Base-by-base conservation (phyloP, 177 flowering plant genomes). In the Telopea speciosissima region DNA sequence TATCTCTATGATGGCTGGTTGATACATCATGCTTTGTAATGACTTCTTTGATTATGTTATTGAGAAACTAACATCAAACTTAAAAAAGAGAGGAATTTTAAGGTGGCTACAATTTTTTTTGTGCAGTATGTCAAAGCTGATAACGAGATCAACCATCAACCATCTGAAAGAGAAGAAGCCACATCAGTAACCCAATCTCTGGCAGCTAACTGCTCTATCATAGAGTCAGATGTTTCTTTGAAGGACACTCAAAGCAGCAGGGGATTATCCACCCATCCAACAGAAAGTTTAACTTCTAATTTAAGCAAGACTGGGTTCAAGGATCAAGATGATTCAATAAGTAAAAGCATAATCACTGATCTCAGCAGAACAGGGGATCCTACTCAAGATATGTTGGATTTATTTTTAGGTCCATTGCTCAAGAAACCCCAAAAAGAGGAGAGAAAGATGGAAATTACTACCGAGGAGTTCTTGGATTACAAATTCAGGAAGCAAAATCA, bases 351-450 rank as follows among this genome's bases (percentile, higher is more conserved):
- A 45, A 21, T 61, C 9, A 3, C 25, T 21, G 62, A 56, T 66
- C 63, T 63, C 7, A 70, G 63, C 62, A 75, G 69, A 62, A 78
- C 83, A 1, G 88, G 83, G 66, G 85, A 89, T 80, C 81, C 91
- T 60, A 75, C 86, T 61, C 80, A 79, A 71, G 96, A 87, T 72
- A 87, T 90, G 93, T 72, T 90, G 75, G 78, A 84, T 73, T 72
- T 90, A 70, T 81, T 86, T 71, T 78, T 90, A 67, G 96, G 96
- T 64, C 90, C 90, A 19, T 70, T 82, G 76, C 81, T 88, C 7
- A 81, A 63, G 73, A 82, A 82, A 72, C 76, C 91, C 40, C 63
- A 23, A 26, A 70, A 71, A 54, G 73, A 72, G 36, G 81, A 82
- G 44, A 75, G 68, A 65, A 79, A 73, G 66, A 60, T 65, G 28